These are phyloP conservation scores for Tylopilus rubrobrunneus DNA, from an alignment of 768 basidiomycete species.

Conservation along the genomic window DNA sequence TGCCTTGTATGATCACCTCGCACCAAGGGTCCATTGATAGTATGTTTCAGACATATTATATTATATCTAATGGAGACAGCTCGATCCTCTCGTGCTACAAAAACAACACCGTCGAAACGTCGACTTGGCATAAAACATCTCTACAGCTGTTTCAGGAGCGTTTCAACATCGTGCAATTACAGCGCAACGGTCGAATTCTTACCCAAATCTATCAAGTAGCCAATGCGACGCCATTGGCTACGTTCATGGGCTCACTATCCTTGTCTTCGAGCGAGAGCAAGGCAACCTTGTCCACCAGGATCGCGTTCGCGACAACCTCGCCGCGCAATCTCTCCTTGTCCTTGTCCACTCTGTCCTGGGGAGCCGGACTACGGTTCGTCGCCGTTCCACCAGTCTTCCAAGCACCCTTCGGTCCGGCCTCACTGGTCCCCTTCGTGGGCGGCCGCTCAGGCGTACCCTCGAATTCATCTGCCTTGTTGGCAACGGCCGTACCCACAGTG, in stretches of 20 bases:
- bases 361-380: constrained; percentile 15
- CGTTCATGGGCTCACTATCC: constrained; percentile 10
- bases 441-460: constrained; percentile 48
- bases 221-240: constrained; percentile 20
- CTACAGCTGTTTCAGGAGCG: constrained; percentile 10
- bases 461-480: constrained; percentile 39
- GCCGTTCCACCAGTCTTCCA: constrained; percentile 20
- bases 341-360: constrained; percentile 23
- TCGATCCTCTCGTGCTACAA: constrained; percentile 15
- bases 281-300: constrained; percentile 36
- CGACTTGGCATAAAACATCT: constrained; percentile 21
- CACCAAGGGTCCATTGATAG: too few species aligned
- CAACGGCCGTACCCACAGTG: constrained; percentile 1
- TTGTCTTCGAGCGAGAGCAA: constrained; percentile 35
- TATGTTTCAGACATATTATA: constrained; percentile 33
- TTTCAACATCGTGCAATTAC: constrained; percentile 2
- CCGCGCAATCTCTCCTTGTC: constrained; percentile 36
- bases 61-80: constrained; percentile 28
- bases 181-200: neutral
- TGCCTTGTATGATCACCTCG: too few species aligned
- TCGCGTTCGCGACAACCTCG: constrained; percentile 33
- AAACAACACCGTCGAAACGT: constrained; percentile 26
- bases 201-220: constrained; percentile 27
- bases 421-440: constrained; percentile 41
- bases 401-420: constrained; percentile 34